Evolutionary conservation across 108 stramenopile species (phyloP), one percentile per base, ranked within the genome.

Genomic region (Asterionellopsis glacialis): DNA sequence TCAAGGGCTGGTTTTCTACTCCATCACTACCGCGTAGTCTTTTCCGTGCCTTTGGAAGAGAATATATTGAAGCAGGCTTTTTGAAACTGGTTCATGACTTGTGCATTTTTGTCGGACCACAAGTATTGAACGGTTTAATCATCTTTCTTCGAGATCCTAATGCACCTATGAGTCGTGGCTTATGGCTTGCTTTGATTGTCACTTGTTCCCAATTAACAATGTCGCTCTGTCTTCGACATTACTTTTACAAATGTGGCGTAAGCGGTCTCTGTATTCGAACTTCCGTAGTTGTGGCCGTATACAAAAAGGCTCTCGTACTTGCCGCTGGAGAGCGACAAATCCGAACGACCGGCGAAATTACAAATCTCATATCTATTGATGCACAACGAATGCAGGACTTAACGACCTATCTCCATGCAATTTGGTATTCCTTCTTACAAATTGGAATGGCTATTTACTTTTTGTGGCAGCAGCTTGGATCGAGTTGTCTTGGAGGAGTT

Each of bases 321-420:
- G 68, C 77, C 22, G 48, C 81, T 11, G 67, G 65, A 39, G 92
- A 94, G 63, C 68, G 90, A 40, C 73, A 92, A 33, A 65, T 64
- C 19, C 22, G 69, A 10, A 81, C 55, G 9, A 56, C 68, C 33
- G 94, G 93, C 47, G 86, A 96, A 72, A 90, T 98, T 53, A 84
- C 80, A 42, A 98, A 97, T 62, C 71, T 98, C 18, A 85, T 95
- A 69, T 74, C 79, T n/a, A 90, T 94, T 56, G 98, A 98, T 75
- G 93, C 95, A 2, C 76, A 85, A 49, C 73, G 93, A 9, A 63
- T 98, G 56, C 93, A 95, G 58, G 72, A 73, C 55, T 49, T 88
- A 22, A 84, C 78, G 55, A 85, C 83, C 1, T 97, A 97, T 62
- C 63, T 96, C 21, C 82, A 91, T 65, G 82, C 92, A 28, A 57